Conservation (phyloP, 2,329 filamentous ascomycete genomes). For the Xylaria sp. region DNA sequence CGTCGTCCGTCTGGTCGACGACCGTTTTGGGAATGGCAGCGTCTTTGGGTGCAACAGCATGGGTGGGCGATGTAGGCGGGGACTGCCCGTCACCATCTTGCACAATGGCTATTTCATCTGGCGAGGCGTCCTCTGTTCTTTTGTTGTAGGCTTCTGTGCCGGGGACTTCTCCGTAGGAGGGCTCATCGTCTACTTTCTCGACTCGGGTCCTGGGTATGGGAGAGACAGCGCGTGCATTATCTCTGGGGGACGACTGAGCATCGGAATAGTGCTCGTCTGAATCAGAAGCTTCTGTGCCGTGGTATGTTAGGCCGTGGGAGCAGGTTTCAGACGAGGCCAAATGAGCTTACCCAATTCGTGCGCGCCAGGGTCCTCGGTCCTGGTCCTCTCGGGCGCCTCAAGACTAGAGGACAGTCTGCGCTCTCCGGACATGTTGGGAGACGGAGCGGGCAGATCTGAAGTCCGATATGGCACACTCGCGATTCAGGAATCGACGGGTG, state of each 20-base stretch:
- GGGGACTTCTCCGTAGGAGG: constrained; percentile 70
- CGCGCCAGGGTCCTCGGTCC: constrained; percentile 66
- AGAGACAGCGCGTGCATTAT: constrained; percentile 57
- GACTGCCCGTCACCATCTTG: constrained; percentile 48
- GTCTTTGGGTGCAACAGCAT: constrained; percentile 51
- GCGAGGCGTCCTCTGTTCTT: constrained; percentile 67
- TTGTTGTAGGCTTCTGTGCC: constrained; percentile 68
- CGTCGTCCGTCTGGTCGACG: constrained; percentile 63
- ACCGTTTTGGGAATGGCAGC: constrained; percentile 63
- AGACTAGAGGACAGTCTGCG: constrained; percentile 47
- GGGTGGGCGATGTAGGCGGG: constrained; percentile 44
- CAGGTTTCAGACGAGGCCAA: constrained; percentile 6
- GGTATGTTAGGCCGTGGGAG: constrained; percentile 34
- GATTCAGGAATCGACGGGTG: constrained; percentile 19
- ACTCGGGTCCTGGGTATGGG: constrained; percentile 69
- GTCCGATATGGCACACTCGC: constrained; percentile 20
- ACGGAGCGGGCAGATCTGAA: constrained; percentile 8
- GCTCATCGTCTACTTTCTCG: constrained; percentile 68
- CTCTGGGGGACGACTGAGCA: constrained; percentile 63
- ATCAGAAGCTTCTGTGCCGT: constrained; percentile 58
- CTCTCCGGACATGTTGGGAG: constrained; percentile 45
- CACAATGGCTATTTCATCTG: constrained; percentile 69
- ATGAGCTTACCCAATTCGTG: constrained; percentile 65
- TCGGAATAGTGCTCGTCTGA: constrained; percentile 78
- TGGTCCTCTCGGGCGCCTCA: constrained; percentile 51